Evolutionary conservation across 192 early-diverging fungal genomes (phyloP).

Genomic region (Lunasporangiospora selenospora): DNA sequence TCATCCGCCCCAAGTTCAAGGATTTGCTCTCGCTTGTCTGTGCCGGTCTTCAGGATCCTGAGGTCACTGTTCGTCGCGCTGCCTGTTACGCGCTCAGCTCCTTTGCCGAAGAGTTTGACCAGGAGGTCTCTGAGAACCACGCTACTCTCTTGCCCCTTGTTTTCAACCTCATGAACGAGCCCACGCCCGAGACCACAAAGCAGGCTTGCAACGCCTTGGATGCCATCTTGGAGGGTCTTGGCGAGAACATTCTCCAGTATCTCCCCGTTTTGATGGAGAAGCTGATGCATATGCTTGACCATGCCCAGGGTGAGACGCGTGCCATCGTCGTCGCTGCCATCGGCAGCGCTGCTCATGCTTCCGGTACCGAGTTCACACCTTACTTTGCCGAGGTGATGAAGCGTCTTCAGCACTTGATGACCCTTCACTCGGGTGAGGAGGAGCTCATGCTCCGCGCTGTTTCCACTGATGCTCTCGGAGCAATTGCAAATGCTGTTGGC

Average conservation of each 20-base stretch:
- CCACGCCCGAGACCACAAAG: slow-evolving; percentile 67
- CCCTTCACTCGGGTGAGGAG: slow-evolving; percentile 63
- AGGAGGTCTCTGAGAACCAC: slow-evolving; percentile 77
- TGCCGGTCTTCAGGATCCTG: slow-evolving; percentile 75
- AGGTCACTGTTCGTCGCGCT: slow-evolving; percentile 74
- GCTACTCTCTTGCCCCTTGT: slow-evolving; percentile 78
- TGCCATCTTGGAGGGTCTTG: slow-evolving; percentile 82
- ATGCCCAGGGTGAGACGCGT: slow-evolving; percentile 65
- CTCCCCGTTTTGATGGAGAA: slow-evolving; percentile 81
- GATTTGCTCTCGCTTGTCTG: slow-evolving; percentile 77
- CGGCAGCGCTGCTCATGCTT: slow-evolving; percentile 85
- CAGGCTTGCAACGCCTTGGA: slow-evolving; percentile 82
- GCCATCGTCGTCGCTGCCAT: slow-evolving; percentile 78
- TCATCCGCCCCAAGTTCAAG: slow-evolving; percentile 70
- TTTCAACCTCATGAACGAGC: slow-evolving; percentile 77
- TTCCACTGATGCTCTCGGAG: slow-evolving; percentile 79
- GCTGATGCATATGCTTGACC: slow-evolving; percentile 71
- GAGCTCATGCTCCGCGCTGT: slow-evolving; percentile 78
- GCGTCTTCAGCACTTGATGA: slow-evolving; percentile 71
- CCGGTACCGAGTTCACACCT: slow-evolving; percentile 67
- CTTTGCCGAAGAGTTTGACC: slow-evolving; percentile 76
- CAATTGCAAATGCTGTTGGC: slow-evolving; percentile 85
- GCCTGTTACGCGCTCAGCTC: slow-evolving; percentile 83
- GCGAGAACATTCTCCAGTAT: slow-evolving; percentile 76
- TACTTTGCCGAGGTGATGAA: slow-evolving; percentile 75